Evolutionary conservation across 768 basidiomycete genomes (phyloP).

Genomic region (Hemileccinum impolitum): DNA sequence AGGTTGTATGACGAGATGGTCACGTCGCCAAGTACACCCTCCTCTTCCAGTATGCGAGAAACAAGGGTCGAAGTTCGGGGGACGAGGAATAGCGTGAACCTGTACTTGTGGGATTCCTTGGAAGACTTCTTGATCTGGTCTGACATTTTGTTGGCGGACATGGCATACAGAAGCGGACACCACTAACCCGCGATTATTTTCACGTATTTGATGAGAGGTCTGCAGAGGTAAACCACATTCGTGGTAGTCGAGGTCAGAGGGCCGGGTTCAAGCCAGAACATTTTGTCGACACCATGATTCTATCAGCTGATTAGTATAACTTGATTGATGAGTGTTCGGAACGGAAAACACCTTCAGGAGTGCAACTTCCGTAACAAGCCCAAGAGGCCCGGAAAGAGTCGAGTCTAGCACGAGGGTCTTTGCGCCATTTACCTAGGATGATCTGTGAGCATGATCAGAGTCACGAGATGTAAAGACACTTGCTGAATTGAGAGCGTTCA

Average conservation of each 20-base stretch:
- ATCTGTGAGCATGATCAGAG: slow-evolving; percentile 6
- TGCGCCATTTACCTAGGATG: slow-evolving; percentile 76
- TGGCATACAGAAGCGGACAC: slow-evolving; percentile 5
- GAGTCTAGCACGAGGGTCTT: slow-evolving; percentile 96
- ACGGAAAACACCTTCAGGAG: slow-evolving; percentile 69
- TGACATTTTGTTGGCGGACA: slow-evolving; percentile 36
- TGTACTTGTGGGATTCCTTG: slow-evolving; percentile 68
- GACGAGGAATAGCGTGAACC: slow-evolving; percentile 83
- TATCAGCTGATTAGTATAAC: slow-evolving; percentile 32
- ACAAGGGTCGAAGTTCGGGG: slow-evolving; percentile 87
- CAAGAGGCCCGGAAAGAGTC: slow-evolving; percentile 84
- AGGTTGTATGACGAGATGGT: slow-evolving; percentile 84
- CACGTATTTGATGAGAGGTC: slow-evolving; percentile 80
- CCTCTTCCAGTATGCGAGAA: slow-evolving; percentile 84
- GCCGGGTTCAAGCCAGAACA: slow-evolving; percentile 98
- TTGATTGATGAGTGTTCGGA: background rate
- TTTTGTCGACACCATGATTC: slow-evolving; percentile 99
- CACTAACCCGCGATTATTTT: slow-evolving; percentile 84
- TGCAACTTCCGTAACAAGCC: slow-evolving; percentile 92
- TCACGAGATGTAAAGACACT: slow-evolving; percentile 6
- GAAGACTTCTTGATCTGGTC: slow-evolving; percentile 90
- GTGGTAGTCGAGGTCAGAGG: slow-evolving; percentile 78
- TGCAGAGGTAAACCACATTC: slow-evolving; percentile 90
- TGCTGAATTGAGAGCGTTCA: slow-evolving; percentile 85
- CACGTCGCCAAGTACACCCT: slow-evolving; percentile 97